phyloP scores from a whole-genome alignment of 2,329 filamentous ascomycete genomes.

The Penicillium sp. region DNA sequence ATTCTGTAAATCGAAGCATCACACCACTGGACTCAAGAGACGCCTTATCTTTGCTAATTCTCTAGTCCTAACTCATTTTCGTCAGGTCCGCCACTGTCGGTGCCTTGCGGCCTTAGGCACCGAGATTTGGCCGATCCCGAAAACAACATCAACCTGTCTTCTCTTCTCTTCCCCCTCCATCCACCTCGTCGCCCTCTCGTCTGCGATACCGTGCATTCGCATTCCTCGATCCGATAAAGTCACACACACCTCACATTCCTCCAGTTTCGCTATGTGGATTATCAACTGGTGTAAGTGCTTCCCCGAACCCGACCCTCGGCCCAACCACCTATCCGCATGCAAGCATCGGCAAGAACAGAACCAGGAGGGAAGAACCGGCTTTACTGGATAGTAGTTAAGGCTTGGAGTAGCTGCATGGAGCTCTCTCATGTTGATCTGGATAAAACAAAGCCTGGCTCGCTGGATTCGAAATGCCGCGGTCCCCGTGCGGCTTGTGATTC shows the following conservation, averaged over 20 bases:
- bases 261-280: conserved; percentile 71
- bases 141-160: conserved; percentile 36
- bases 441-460: not conserved
- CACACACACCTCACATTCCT: conserved; percentile 1
- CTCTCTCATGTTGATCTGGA: not conserved
- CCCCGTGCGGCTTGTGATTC: conserved; percentile 4
- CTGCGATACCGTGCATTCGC: conserved; percentile 12
- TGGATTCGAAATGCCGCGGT: conserved; percentile 9
- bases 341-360: conserved; percentile 1
- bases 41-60: not conserved
- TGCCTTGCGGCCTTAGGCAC: conserved; percentile 21
- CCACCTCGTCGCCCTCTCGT: conserved; percentile 16
- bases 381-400: not conserved
- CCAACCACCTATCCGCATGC: conserved; percentile 6
- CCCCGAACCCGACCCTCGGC: conserved; percentile 8
- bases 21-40: not conserved
- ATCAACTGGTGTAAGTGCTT: conserved; percentile 81
- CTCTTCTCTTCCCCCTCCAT: conserved; percentile 26
- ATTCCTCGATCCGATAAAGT: conserved; percentile 2
- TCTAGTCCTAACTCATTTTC: not conserved
- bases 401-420: not conserved
- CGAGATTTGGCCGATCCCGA: conserved; percentile 17
- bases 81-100: conserved; percentile 15
- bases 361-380: not conserved
- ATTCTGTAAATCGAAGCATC: not conserved